Percentiles rank a stretch among this genome's conserved stretches.
Conservation (phyloP, 2,329 filamentous ascomycete genomes). For the Alternaria panax region DNA sequence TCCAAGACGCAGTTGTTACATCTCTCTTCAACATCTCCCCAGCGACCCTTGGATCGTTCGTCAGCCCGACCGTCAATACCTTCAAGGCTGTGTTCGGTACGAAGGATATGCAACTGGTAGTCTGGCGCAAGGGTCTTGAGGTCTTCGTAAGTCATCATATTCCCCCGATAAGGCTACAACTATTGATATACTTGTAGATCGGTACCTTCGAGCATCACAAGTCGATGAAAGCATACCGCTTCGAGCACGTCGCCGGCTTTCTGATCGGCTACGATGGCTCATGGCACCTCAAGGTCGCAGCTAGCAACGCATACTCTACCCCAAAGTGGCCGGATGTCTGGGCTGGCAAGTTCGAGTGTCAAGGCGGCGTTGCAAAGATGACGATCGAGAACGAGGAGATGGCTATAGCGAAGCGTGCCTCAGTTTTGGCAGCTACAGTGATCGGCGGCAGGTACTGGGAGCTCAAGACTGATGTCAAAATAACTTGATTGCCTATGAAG, state of each 20-base stretch:
- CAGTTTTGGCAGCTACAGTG: conserved; percentile 9
- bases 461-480: conserved; percentile 15
- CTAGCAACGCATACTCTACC: conserved; percentile 19
- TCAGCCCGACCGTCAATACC: conserved; percentile 15
- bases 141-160: conserved; percentile 22
- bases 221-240: conserved; percentile 13
- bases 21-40: conserved; percentile 19
- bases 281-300: conserved; percentile 22
- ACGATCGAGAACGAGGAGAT: conserved; percentile 13
- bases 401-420: conserved; percentile 16
- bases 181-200: conserved; percentile 9
- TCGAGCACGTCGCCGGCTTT: conserved; percentile 26
- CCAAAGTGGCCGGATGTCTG: conserved; percentile 27
- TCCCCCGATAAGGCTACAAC: fast-evolving
- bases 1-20: conserved; percentile 28
- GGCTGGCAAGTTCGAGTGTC: conserved; percentile 24
- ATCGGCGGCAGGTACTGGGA: conserved; percentile 20
- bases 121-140: conserved; percentile 31
- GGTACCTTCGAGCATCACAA: conserved; percentile 25
- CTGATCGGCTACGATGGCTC: conserved; percentile 29
- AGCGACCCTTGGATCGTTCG: conserved; percentile 9
- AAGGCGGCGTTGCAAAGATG: conserved; percentile 23
- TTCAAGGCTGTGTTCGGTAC: conserved; percentile 28
- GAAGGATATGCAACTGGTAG: conserved; percentile 20
- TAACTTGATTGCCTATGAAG: background rate